Conservation (phyloP, 352 stramenopile genomes). For the Globisporangium uncinulatum region DNA sequence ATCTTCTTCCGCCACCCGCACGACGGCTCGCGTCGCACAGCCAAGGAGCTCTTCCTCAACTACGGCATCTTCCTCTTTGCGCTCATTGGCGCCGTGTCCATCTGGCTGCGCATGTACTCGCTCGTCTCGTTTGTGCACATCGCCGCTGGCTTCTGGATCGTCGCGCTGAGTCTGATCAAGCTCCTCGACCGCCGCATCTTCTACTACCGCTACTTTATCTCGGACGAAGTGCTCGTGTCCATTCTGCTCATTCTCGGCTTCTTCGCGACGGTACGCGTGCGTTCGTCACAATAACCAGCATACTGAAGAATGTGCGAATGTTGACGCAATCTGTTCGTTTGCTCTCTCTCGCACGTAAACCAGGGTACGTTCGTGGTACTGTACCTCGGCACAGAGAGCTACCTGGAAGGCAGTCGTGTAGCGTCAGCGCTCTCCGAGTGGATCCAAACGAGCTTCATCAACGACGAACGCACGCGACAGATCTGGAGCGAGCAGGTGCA, state of each 20-base stretch:
- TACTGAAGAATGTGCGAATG: background rate
- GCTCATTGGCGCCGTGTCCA: slow-evolving; percentile 75
- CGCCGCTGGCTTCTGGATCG: slow-evolving; percentile 61
- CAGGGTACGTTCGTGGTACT: slow-evolving; percentile 78
- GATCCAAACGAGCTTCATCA: slow-evolving; percentile 85
- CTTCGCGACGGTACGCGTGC: slow-evolving; percentile 60
- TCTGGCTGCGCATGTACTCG: slow-evolving; percentile 84
- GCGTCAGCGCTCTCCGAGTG: slow-evolving; percentile 66
- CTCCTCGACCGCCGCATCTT: slow-evolving; percentile 81
- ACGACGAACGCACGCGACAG: slow-evolving; percentile 76
- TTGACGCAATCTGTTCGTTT: slow-evolving; percentile 1
- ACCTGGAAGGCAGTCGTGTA: slow-evolving; percentile 80
- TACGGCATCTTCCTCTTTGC: slow-evolving; percentile 86
- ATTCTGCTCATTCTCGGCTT: slow-evolving; percentile 74
- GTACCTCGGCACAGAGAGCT: slow-evolving; percentile 80
- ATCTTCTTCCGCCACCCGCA: slow-evolving; percentile 76
- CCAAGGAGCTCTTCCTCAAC: slow-evolving; percentile 83
- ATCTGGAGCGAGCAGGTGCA: slow-evolving; percentile 83
- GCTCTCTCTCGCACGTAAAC: slow-evolving; percentile 1
- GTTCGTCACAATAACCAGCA: too few relatives aligned
- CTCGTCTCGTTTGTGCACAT: slow-evolving; percentile 75
- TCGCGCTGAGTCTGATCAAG: slow-evolving; percentile 65
- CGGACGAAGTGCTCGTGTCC: slow-evolving; percentile 83
- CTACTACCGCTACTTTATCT: slow-evolving; percentile 88
- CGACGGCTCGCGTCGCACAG: slow-evolving; percentile 50